These are phyloP conservation scores for Trichoderma sp. DNA, from an alignment of 2,329 filamentous ascomycete genomes.

Conservation along the genomic window DNA sequence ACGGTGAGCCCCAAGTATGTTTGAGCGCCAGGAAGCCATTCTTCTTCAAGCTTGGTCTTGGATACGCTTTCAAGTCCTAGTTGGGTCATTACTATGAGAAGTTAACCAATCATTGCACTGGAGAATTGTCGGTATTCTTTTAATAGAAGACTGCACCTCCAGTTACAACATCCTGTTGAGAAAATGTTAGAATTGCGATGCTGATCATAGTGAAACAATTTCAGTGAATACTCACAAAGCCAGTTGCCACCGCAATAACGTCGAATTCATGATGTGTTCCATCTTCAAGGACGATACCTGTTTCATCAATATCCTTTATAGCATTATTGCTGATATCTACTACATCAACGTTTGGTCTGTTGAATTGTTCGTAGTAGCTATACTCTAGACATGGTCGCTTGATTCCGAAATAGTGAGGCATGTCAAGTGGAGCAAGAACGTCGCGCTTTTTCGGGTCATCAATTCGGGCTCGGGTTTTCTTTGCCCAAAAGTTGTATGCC, in stretches of 20 bases:
- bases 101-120: not conserved
- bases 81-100: conserved; percentile 41
- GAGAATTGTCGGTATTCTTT: not conserved
- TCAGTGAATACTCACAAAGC: conserved; percentile 39
- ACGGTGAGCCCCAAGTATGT: conserved; percentile 47
- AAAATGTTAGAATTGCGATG: not conserved
- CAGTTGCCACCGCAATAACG: conserved; percentile 45
- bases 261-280: conserved; percentile 44
- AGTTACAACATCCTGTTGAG: not conserved
- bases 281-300: conserved; percentile 40
- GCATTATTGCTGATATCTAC: conserved; percentile 42
- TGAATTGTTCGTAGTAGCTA: conserved; percentile 49
- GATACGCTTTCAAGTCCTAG: conserved; percentile 44
- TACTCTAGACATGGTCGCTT: conserved; percentile 48
- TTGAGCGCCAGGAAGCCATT: conserved; percentile 42
- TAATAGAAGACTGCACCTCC: not conserved
- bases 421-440: conserved; percentile 51
- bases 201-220: no score
- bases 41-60: conserved; percentile 38
- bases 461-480: conserved; percentile 50
- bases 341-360: conserved; percentile 42
- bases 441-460: conserved; percentile 48
- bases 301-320: conserved; percentile 42
- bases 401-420: conserved; percentile 54
- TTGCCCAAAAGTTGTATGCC: conserved; percentile 55